Conservation (phyloP, 768 basidiomycete genomes). For the Rhodocollybia butyracea region DNA sequence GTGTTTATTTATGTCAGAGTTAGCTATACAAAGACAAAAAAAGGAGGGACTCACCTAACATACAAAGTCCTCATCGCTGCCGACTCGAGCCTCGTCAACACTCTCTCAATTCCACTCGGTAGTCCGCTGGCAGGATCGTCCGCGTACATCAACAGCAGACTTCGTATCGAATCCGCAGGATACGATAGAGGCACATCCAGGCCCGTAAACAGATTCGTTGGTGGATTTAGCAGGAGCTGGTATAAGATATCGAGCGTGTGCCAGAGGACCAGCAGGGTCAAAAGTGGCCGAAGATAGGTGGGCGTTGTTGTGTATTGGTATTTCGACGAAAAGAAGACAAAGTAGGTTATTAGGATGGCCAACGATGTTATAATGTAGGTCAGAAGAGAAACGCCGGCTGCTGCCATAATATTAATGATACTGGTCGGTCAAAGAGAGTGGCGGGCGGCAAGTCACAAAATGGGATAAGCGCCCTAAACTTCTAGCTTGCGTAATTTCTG, state of each 20-base stretch:
- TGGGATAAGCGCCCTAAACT: no score
- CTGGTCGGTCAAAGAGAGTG: no score
- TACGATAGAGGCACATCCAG: conserved; percentile 54
- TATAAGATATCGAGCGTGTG: conserved; percentile 53
- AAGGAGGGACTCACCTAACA: conserved; percentile 50
- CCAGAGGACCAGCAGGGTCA: conserved; percentile 39
- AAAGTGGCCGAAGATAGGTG: conserved; percentile 14
- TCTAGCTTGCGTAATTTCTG: no score
- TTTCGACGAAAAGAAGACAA: background rate
- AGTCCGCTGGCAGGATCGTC: conserved; percentile 34
- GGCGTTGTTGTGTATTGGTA: background rate
- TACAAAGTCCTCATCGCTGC: conserved; percentile 59
- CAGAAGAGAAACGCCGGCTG: conserved; percentile 5
- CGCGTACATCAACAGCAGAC: conserved; percentile 39
- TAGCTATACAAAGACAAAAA: background rate
- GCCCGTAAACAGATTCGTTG: conserved; percentile 59
- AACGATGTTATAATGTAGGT: background rate
- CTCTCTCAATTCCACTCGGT: conserved; percentile 43
- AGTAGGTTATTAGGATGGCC: conserved; percentile 1
- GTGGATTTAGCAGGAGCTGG: conserved; percentile 41
- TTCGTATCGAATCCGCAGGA: conserved; percentile 49
- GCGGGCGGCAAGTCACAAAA: no score
- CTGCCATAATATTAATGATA: background rate
- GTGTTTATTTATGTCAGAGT: background rate
- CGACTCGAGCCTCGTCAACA: conserved; percentile 53